Base-by-base conservation (phyloP, 176 grass and related monocot species). In the Pontederia crassipes region DNA sequence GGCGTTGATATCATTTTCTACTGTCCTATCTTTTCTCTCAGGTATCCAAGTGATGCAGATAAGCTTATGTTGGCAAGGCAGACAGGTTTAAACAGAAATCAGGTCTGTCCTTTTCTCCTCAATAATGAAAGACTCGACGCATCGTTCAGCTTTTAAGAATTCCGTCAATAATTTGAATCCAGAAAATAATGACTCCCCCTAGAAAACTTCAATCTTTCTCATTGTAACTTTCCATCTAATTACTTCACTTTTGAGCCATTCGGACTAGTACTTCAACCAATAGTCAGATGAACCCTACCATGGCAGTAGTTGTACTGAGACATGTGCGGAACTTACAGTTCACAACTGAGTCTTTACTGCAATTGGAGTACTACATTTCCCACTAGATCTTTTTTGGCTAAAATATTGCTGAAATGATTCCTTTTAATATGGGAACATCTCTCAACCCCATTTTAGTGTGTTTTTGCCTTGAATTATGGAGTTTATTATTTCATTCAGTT, bases 1-100 rank as follows among this genome's bases (percentile, higher is more conserved):
- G 54, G 35, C n/a, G 8, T 48, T 74, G 71, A 68, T 70, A 54
- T 71, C 17, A 70, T 12, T 55, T 57, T 56, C 58, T 58, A 14
- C 45, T 72, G 49, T 57, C 52, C 72, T 46, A 17, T 8, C 66
- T 81, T 66, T 82, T 68, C 55, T 82, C 58, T 67, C 84, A 98
- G 94, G 79, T 98, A 98, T 79, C 94, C 94, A 32, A 98, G 88
- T 81, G 94, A 98, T 79, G 94, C 94, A 46, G 94, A 98, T 98
- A 98, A 98, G 77, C 94, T 89, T 81, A 72, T 98, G 82, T 72
- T 98, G 88, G 88, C 94, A 54, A 84, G 94, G 64, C 94, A 98
- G 84, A 98, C 94, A 51, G 94, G 94, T 65, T 74, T 98, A 59
- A 92, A 88, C 77, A 89, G 88, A 78, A 98, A 98, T 74, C 94